Evolutionary conservation across 352 stramenopile species (phyloP).

Genomic region (Pythium insidiosum): DNA sequence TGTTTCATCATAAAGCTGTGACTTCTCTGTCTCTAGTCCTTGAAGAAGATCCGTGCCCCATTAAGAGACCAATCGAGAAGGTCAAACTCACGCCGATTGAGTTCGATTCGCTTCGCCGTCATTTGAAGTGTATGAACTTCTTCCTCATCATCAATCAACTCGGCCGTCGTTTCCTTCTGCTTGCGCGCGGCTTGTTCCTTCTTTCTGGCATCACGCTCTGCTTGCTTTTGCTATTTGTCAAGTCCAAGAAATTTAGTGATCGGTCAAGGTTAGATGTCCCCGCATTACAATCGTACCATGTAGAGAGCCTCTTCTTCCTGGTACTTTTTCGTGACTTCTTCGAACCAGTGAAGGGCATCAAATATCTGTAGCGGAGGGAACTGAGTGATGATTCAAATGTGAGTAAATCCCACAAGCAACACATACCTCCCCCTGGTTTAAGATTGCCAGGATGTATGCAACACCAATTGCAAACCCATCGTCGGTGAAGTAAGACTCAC

Average conservation of each 20-base stretch:
- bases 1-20: not conserved
- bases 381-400: not conserved
- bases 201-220: conserved; percentile 69
- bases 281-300: conserved; percentile 21
- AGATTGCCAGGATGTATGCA: conserved; percentile 89
- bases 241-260: not conserved
- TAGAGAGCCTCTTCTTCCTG: conserved; percentile 74
- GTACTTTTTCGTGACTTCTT: conserved; percentile 85
- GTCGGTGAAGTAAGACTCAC: conserved; percentile 94
- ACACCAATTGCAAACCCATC: conserved; percentile 94
- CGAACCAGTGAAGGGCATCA: conserved; percentile 88
- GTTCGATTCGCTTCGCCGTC: conserved; percentile 80
- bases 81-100: conserved; percentile 85
- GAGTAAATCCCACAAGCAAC: not conserved
- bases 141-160: conserved; percentile 83
- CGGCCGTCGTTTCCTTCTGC: conserved; percentile 77
- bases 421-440: conserved; percentile 78
- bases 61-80: conserved; percentile 89
- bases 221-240: conserved; percentile 54
- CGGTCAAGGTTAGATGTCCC: not conserved
- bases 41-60: conserved; percentile 90
- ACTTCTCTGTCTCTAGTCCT: too few species aligned
- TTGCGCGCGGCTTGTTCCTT: conserved; percentile 65
- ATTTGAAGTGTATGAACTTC: conserved; percentile 84
- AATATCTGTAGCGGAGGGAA: conserved; percentile 39